Conservation (phyloP, 805 yeast genomes). For the Ogataea henricii region DNA sequence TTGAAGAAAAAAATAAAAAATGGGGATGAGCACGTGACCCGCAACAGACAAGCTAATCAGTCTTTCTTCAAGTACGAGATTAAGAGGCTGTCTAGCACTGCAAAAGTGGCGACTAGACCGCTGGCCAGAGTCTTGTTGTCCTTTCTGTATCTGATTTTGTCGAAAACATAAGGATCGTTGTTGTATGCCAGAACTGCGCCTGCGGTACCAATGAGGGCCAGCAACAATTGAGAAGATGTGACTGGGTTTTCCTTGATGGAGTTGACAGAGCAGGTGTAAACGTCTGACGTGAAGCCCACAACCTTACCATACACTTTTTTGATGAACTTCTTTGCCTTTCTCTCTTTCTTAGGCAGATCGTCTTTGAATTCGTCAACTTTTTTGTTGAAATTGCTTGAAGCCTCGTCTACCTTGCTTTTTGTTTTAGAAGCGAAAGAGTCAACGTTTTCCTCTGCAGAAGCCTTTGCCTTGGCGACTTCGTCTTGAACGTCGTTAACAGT, state of each 20-base stretch:
- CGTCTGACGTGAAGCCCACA: constrained; percentile 12
- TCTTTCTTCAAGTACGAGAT: constrained; percentile 21
- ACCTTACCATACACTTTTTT: constrained; percentile 15
- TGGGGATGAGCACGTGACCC: background rate
- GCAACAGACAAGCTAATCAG: background rate
- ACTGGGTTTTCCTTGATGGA: constrained; percentile 25
- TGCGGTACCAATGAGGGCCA: constrained; percentile 24
- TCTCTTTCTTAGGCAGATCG: constrained; percentile 22
- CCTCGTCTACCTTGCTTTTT: constrained; percentile 19
- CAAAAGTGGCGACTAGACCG: constrained; percentile 18
- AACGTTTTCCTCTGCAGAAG: constrained; percentile 17
- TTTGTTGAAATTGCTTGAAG: constrained; percentile 17
- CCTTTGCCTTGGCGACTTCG: constrained; percentile 15
- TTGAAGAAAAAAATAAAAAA: background rate
- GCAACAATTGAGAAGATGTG: constrained; percentile 24
- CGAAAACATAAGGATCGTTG: constrained; percentile 18
- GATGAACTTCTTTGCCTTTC: constrained; percentile 19
- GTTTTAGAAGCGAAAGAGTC: constrained; percentile 20
- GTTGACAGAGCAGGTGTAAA: constrained; percentile 16
- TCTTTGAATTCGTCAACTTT: constrained; percentile 25
- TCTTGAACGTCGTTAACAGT: constrained; percentile 18
- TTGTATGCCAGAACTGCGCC: constrained; percentile 20
- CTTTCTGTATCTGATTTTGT: constrained; percentile 12
- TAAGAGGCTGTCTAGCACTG: constrained; percentile 21
- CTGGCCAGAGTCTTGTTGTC: constrained; percentile 13